Evolutionary conservation across 139 green algal species (phyloP), one percentile per base, ranked within the genome.

Genomic region (Limnomonas spitsbergensis): DNA sequence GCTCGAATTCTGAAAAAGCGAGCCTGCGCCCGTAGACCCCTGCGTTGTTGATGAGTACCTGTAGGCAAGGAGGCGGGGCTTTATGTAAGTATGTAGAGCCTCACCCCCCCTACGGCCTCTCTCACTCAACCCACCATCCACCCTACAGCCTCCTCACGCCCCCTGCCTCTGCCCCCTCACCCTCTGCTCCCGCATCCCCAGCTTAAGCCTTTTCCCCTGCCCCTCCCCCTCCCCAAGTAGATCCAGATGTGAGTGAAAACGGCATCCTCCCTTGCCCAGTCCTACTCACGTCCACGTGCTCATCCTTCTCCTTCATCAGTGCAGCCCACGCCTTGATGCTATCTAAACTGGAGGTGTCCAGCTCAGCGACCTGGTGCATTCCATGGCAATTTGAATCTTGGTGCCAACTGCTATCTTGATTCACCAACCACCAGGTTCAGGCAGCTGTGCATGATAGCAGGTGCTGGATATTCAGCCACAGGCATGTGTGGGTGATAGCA

Each of bases 1-100:
- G 52, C 40, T 73, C 70, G 35, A 84, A 81, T 9, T 84, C 68
- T 38, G 32, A 34, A 27, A 87, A 73, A 0, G 35, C 1, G 0
- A 77, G 37, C 2, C 84, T 70, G 20, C 67, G 61, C 26, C 78
- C 81, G 42, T 85, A 88, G 35, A 82, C 53, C 32, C 85, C 85
- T 29, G 85, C 85, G 39, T 83, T 86, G 82, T 89, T 89, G 38
- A 89, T 38, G 40, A 89, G 71, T 29, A 87, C 42, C 83, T 87
- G 83, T 37, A 20, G 35, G 3, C 20, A 34, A 42, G 9, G 67
- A 34, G 31, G 31, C 4, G 4, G 47, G 14, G 40, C 40, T 38
- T 68, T 26, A 42, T 40, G 7, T 9, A 61, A 61, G 20, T 29
- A 61, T 29, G 14, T 61, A 61, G n/a, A 27, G 39, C 24, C 6